Conservation (phyloP, 495 filamentous ascomycete genomes). For the Friedmanniomyces endolithicus region DNA sequence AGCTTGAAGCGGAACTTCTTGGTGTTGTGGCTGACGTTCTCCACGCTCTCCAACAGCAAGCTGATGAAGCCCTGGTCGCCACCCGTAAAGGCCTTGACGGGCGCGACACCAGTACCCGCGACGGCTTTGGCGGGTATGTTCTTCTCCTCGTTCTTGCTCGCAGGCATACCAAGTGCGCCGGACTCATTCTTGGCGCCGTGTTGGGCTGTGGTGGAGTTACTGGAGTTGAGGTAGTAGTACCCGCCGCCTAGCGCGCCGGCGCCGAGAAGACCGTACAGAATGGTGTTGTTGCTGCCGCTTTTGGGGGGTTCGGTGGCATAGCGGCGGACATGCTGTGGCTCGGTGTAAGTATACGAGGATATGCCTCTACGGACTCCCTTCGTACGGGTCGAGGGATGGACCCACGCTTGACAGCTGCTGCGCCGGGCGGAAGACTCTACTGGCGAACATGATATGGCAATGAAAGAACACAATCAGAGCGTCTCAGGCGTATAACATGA, state of each 20-base stretch:
- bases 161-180: slow-evolving; percentile 4
- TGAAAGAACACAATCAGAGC: neutral
- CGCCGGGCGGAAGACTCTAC: slow-evolving; percentile 12
- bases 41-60: slow-evolving; percentile 65
- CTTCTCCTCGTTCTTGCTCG: slow-evolving; percentile 18
- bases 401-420: slow-evolving; percentile 15
- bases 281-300: slow-evolving; percentile 18
- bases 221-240: slow-evolving; percentile 23
- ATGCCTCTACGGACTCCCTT: neutral
- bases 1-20: slow-evolving; percentile 76
- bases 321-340: slow-evolving; percentile 29
- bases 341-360: neutral
- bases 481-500: neutral
- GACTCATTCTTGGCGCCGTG: neutral
- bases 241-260: slow-evolving; percentile 21
- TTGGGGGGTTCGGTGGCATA: slow-evolving; percentile 30
- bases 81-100: slow-evolving; percentile 57
- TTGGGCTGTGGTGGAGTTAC: neutral
- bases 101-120: neutral
- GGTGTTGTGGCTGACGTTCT: slow-evolving; percentile 73
- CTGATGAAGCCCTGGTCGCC: slow-evolving; percentile 76
- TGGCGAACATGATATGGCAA: slow-evolving; percentile 11
- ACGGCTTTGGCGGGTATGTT: slow-evolving; percentile 15
- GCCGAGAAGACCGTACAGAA: slow-evolving; percentile 19
- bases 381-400: neutral